phyloP scores from a whole-genome alignment of 345 rosid genomes.

The Citrus medica region DNA sequence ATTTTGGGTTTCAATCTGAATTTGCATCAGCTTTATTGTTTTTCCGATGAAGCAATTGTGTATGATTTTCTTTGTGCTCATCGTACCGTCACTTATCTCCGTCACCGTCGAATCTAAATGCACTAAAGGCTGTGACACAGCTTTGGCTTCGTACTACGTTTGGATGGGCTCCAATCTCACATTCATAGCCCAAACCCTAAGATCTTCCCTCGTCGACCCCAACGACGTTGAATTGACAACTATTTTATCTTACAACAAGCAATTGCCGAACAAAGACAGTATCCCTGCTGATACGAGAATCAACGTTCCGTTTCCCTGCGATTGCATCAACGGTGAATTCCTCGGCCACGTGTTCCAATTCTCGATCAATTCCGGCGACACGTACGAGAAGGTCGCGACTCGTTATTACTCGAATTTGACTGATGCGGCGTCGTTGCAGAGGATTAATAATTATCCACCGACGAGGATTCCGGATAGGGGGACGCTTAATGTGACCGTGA shows the following conservation, averaged over 20 bases:
- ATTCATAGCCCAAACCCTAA: slow-evolving; percentile 34
- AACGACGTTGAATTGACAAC: background rate
- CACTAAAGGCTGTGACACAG: slow-evolving; percentile 35
- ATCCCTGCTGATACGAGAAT: slow-evolving; percentile 27
- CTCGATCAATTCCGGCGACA: slow-evolving; percentile 16
- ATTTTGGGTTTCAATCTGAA: background rate
- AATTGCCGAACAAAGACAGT: slow-evolving; percentile 36
- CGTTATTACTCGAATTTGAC: slow-evolving; percentile 44
- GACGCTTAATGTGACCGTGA: slow-evolving; percentile 53
- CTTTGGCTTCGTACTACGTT: slow-evolving; percentile 69
- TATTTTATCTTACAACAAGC: slow-evolving; percentile 34
- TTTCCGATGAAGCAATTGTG: slow-evolving; percentile 19
- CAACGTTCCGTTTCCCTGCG: slow-evolving; percentile 69
- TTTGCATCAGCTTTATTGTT: background rate
- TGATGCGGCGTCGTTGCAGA: slow-evolving; percentile 26
- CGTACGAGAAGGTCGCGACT: slow-evolving; percentile 30
- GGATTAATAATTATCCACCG: slow-evolving; percentile 27
- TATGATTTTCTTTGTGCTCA: slow-evolving; percentile 1
- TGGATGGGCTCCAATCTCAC: slow-evolving; percentile 35
- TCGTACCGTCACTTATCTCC: slow-evolving; percentile 11
- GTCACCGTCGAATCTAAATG: slow-evolving; percentile 42
- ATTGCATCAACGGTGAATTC: slow-evolving; percentile 47
- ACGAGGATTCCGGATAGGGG: slow-evolving; percentile 35
- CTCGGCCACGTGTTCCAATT: slow-evolving; percentile 48
- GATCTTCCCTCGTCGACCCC: slow-evolving; percentile 7